Percentiles rank a stretch among this genome's conserved stretches.
Conservation (phyloP, 371 early-diverging fungal species). For the Umbelopsis sp. region DNA sequence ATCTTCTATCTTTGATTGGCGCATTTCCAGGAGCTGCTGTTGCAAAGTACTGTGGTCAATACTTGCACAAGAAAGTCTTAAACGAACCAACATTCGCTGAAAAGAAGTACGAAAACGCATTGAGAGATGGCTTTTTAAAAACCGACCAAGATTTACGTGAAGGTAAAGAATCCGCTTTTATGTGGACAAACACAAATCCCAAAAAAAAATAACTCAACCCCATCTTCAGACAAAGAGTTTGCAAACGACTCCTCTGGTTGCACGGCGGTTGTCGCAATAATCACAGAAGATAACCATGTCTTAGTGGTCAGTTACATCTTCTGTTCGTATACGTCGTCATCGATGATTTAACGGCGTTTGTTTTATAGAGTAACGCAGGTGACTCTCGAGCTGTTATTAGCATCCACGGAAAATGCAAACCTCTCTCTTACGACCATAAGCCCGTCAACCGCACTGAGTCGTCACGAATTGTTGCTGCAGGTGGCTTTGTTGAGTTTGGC, state of each 20-base stretch:
- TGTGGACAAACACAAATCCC: neutral
- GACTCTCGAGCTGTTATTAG: conserved; percentile 92
- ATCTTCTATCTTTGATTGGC: too few species aligned
- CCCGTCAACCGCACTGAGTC: conserved; percentile 83
- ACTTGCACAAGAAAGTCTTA: conserved; percentile 76
- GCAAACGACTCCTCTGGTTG: conserved; percentile 89
- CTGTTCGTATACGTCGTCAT: too few species aligned
- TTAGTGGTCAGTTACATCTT: conserved; percentile 32
- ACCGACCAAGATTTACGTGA: conserved; percentile 80
- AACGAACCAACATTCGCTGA: conserved; percentile 63
- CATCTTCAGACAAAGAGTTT: conserved; percentile 64
- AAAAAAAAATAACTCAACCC: neutral
- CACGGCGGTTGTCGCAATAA: conserved; percentile 79
- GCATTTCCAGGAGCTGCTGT: conserved; percentile 64
- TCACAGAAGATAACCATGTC: conserved; percentile 43
- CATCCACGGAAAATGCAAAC: conserved; percentile 70
- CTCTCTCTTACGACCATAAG: conserved; percentile 93
- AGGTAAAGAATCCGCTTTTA: conserved; percentile 46
- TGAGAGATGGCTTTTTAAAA: conserved; percentile 81
- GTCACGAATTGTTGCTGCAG: conserved; percentile 84
- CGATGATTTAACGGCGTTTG: neutral
- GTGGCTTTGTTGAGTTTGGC: conserved; percentile 96
- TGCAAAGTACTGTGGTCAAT: conserved; percentile 85
- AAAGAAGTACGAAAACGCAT: conserved; percentile 73
- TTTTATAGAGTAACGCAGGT: conserved; percentile 87